phyloP scores from a whole-genome alignment of 805 yeast genomes.

The Priceomyces melissophilus region DNA sequence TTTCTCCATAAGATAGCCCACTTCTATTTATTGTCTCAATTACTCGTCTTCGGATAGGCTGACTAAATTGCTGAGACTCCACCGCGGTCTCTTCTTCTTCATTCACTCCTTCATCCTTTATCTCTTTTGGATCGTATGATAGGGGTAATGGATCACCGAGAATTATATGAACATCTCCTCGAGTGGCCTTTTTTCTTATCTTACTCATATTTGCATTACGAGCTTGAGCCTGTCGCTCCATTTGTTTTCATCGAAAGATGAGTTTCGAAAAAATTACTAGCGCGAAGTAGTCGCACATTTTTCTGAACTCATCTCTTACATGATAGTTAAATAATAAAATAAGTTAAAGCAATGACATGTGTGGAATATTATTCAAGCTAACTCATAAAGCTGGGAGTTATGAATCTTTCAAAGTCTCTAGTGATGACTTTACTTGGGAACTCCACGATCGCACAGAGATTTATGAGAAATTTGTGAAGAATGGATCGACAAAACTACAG shows the following conservation, averaged over 20 bases:
- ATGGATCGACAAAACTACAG: slow-evolving; percentile 8
- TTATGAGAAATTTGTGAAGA: slow-evolving; percentile 5
- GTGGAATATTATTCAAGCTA: slow-evolving; percentile 51
- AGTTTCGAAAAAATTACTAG: slow-evolving; percentile 4
- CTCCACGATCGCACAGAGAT: slow-evolving; percentile 9
- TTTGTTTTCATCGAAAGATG: neutral
- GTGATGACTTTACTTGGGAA: slow-evolving; percentile 10
- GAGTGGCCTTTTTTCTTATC: slow-evolving; percentile 2
- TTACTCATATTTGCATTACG: slow-evolving; percentile 10
- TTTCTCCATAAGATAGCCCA: neutral
- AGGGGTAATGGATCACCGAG: slow-evolving; percentile 37
- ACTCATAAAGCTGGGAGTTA: neutral
- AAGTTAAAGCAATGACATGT: slow-evolving; percentile 35
- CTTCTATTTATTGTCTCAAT: slow-evolving; percentile 1
- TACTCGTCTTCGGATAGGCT: slow-evolving; percentile 5
- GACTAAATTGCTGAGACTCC: slow-evolving; percentile 7
- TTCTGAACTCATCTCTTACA: slow-evolving; percentile 3
- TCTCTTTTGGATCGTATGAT: slow-evolving; percentile 21
- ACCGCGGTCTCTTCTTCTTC: slow-evolving; percentile 12
- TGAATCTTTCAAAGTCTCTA: neutral
- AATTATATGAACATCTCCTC: slow-evolving; percentile 9
- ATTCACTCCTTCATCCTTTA: slow-evolving; percentile 3
- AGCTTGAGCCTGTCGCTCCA: neutral
- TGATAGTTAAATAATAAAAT: neutral
- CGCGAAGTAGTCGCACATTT: slow-evolving; percentile 4